Percentiles rank a stretch among this genome's conserved stretches.
These are phyloP conservation scores for Hirsutella rhossiliensis DNA, from an alignment of 2,329 filamentous ascomycete species.

Conservation along the genomic window DNA sequence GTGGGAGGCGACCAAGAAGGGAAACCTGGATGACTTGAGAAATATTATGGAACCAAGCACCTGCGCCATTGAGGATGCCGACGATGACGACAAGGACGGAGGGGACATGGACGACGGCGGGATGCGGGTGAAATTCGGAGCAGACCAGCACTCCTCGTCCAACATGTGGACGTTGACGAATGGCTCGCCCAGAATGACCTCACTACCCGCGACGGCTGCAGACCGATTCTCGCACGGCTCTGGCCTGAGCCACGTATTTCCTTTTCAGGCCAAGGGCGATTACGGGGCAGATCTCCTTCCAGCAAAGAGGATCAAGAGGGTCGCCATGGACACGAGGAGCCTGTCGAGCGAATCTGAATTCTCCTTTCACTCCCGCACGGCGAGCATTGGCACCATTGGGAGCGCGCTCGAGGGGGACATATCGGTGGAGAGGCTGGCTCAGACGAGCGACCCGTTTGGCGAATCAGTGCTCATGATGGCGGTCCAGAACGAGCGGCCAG, in stretches of 20 bases:
- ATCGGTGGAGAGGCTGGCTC: slow-evolving; percentile 65
- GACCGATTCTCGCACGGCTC: slow-evolving; percentile 44
- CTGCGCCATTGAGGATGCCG: slow-evolving; percentile 32
- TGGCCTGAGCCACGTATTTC: slow-evolving; percentile 75
- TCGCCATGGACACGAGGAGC: slow-evolving; percentile 82
- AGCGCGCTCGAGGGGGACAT: slow-evolving; percentile 75
- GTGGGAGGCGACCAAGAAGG: slow-evolving; percentile 77
- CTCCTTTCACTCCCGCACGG: slow-evolving; percentile 70
- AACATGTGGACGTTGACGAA: slow-evolving; percentile 33
- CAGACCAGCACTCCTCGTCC: slow-evolving; percentile 31
- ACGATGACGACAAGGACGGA: slow-evolving; percentile 27
- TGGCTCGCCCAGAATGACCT: slow-evolving; percentile 28
- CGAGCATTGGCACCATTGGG: slow-evolving; percentile 61
- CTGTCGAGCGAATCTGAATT: slow-evolving; percentile 76
- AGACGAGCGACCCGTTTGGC: slow-evolving; percentile 57
- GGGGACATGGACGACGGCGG: slow-evolving; percentile 9
- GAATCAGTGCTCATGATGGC: slow-evolving; percentile 88
- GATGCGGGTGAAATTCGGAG: slow-evolving; percentile 23
- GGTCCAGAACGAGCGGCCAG: slow-evolving; percentile 57
- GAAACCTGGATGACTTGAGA: slow-evolving; percentile 62
- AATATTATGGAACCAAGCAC: slow-evolving; percentile 65
- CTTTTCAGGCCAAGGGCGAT: slow-evolving; percentile 55
- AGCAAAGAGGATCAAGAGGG: slow-evolving; percentile 54
- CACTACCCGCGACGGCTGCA: slow-evolving; percentile 23
- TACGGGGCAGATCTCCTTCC: slow-evolving; percentile 23